Base-by-base conservation (phyloP, 2,329 filamentous ascomycete species). In the Aspergillus glaucus region DNA sequence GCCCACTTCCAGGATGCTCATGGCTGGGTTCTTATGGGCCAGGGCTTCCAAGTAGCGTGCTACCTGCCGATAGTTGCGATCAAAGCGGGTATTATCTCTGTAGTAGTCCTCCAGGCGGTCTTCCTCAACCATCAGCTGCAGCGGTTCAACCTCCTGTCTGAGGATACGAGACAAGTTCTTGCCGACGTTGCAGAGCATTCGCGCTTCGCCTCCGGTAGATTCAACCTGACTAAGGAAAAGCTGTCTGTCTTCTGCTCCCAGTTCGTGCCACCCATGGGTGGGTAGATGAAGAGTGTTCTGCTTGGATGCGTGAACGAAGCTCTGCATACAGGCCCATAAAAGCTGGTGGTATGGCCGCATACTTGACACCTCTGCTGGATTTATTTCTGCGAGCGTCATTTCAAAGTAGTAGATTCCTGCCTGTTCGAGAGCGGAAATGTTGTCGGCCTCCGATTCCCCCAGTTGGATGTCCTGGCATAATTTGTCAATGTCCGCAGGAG, bases 1-100 rank as follows among this genome's bases (percentile, higher is more conserved):
- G 15, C 15, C 15, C 15, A 15, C 15, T 15, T 15, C 15, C 52
- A 61, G 50, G 21, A 59, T 47, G 3, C 46, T 48, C 30, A 51
- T 9, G 10, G 40, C 26, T 6, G 55, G 55, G 22, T 56, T 49
- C 10, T 50, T 49, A 19, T 52, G 39, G 6, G 15, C 21, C 26
- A 48, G 40, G 7, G 36, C 19, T 6, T 26, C 9, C 8, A 48
- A 9, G 17, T 43, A 48, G 12, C 15, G 4, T 9, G 26, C 26
- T 14, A 26, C 40, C 4, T 17, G 7, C 7, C 24, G 22, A 15
- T 26, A 17, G 5, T 9, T 24, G 6, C 17, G 4, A 14, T 24
- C 15, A 3, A 32, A 5, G 4, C 37, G 12, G 5, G 8, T 8
- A 6, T n/a, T 26, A 6, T 48, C n/a, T 17, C 9, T 15, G 12